These are phyloP conservation scores for Colletotrichum sp. DNA, from an alignment of 2,329 filamentous ascomycete genomes.

Conservation along the genomic window DNA sequence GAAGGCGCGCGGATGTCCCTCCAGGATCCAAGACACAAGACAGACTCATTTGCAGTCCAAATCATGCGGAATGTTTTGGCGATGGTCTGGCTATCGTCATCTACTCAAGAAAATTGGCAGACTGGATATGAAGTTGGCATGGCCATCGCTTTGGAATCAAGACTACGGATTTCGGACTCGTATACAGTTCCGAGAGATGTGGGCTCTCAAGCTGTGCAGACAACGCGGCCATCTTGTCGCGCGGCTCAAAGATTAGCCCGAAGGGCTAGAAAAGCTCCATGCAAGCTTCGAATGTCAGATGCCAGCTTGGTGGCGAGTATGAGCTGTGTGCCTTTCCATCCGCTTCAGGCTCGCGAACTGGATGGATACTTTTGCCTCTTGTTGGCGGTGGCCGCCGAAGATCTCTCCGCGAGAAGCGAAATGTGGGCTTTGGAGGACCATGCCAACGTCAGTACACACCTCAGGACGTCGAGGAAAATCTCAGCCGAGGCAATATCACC, in stretches of 20 bases:
- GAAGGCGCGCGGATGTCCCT: background rate
- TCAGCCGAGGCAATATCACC: background rate
- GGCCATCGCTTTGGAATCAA: background rate
- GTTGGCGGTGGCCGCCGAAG: background rate
- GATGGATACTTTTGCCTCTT: background rate
- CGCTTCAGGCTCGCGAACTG: background rate
- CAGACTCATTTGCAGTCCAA: background rate
- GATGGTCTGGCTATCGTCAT: background rate
- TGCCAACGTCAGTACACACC: background rate
- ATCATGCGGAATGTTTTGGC: background rate
- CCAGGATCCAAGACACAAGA: background rate
- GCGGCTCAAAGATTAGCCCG: background rate
- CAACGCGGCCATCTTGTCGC: background rate
- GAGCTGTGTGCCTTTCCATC: background rate
- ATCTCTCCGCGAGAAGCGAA: background rate
- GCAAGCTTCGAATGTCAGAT: background rate
- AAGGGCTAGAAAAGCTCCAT: background rate
- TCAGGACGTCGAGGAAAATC: background rate
- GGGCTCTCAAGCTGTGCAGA: background rate
- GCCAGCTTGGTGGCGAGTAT: background rate
- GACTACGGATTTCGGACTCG: background rate
- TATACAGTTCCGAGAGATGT: background rate
- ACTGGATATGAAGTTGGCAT: background rate
- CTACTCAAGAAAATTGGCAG: background rate
- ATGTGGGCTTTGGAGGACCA: background rate